A percentile compares a stretch with the other conserved stretches of the same genome.
phyloP scores from a whole-genome alignment of 768 basidiomycete genomes.

The Gymnopilus junonius region DNA sequence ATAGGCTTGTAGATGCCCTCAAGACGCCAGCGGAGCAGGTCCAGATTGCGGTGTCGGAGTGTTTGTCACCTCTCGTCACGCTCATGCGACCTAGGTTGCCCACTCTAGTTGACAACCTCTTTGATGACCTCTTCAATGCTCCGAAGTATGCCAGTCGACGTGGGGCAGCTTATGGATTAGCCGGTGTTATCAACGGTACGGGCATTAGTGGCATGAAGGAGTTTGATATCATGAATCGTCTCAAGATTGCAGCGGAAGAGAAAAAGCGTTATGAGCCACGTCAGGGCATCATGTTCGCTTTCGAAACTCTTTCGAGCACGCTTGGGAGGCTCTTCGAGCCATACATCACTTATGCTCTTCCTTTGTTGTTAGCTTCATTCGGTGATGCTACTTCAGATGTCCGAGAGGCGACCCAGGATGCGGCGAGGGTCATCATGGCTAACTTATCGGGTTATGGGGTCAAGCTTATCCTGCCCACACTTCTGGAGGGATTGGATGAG shows the following conservation, averaged over 20 bases:
- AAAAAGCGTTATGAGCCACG: conserved; percentile 87
- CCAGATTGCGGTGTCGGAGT: conserved; percentile 95
- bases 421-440: conserved; percentile 93
- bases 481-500: conserved; percentile 92
- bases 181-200: conserved; percentile 90
- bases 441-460: conserved; percentile 94
- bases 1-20: conserved; percentile 85
- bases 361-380: conserved; percentile 81
- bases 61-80: conserved; percentile 84
- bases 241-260: conserved; percentile 81
- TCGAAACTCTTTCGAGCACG: conserved; percentile 87
- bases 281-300: conserved; percentile 94
- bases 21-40: conserved; percentile 96
- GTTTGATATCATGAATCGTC: conserved; percentile 73
- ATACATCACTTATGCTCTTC: conserved; percentile 83
- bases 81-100: conserved; percentile 65
- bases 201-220: conserved; percentile 88
- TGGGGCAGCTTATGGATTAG: conserved; percentile 96
- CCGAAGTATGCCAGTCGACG: conserved; percentile 91
- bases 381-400: conserved; percentile 89
- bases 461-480: conserved; percentile 89
- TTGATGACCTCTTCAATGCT: conserved; percentile 76
- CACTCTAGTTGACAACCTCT: conserved; percentile 73
- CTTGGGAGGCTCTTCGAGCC: conserved; percentile 94
- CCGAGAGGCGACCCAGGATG: conserved; percentile 91